Evolutionary conservation across 2,329 filamentous ascomycete species (phyloP).

Genomic region (Ambrosiella beaveri): DNA sequence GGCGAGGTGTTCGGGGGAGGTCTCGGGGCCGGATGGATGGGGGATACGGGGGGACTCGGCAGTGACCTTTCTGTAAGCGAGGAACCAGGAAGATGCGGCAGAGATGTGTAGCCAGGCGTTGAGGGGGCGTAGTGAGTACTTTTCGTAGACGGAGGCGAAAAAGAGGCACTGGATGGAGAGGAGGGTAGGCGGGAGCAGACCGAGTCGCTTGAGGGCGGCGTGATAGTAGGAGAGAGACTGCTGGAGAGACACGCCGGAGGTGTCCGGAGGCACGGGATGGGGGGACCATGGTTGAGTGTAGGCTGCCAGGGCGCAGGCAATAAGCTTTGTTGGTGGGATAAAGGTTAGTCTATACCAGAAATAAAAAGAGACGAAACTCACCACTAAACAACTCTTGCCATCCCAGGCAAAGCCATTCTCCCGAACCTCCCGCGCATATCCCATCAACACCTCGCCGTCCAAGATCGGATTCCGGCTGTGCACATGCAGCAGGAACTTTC

Average conservation of each 20-base stretch:
- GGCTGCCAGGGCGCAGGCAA: neutral
- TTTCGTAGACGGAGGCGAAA: neutral
- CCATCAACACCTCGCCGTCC: neutral
- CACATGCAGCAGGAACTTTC: neutral
- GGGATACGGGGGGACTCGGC: neutral
- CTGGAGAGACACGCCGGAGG: neutral
- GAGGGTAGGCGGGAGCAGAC: neutral
- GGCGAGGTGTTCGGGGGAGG: neutral
- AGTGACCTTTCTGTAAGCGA: neutral
- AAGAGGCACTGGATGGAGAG: neutral
- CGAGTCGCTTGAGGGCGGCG: neutral
- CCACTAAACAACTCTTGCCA: neutral
- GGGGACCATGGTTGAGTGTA: neutral
- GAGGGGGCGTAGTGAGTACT: neutral
- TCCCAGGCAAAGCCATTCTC: neutral
- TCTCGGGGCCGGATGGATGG: neutral
- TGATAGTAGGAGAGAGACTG: neutral
- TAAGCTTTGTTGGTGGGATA: neutral
- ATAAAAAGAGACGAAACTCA: neutral
- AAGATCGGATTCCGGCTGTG: neutral
- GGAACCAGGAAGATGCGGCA: neutral
- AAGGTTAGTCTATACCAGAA: neutral
- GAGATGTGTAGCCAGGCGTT: neutral
- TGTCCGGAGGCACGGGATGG: neutral
- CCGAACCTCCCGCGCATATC: neutral